Evolutionary conservation across 1,284 basidiomycete species (phyloP), one percentile per base, ranked within the genome.

Genomic region (Cystobasidium pallidum): DNA sequence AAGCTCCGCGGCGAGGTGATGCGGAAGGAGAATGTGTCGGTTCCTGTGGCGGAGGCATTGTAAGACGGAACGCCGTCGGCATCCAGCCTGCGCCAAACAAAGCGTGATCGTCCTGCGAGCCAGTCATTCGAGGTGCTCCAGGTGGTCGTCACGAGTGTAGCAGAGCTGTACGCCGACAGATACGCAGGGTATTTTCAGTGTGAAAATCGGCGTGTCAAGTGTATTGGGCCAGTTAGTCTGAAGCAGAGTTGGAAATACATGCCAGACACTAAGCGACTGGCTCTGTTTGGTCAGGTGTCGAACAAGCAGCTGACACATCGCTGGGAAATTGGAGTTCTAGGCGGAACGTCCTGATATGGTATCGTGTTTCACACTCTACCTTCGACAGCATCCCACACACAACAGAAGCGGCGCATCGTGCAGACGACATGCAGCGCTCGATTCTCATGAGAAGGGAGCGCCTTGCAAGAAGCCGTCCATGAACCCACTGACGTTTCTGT

Each of bases 11-110:
- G 6, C 19, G 26, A 32, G 30, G 32, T 7, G 39, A 43, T 10
- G 2, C 6, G 15, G 34, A 39, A 26, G 58, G 39, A 41, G n/a
- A 13, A n/a, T 61, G 58, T 8, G 15, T 8, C 39, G 26, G 36
- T 26, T 61, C 39, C 13, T 45, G 39, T 8, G 34, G n/a, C 3
- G 58, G 28, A 6, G 58, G 58, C 58, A 45, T 41, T n/a, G 36
- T 30, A 6, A 41, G 58, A 61, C 39, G 58, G 58, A 41, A 45
- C 26, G 58, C 58, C 26, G 58, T 41, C 21, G 58, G 58, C 6
- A 61, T n/a, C 58, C 39, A 61, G n/a, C 21, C n/a, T 36, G 21
- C 21, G 26, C 58, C 58, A 61, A 61, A 61, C n/a, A 61, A 43
- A 61, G 58, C n/a, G 15, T 45, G 58, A 45, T 61, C 58, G 36